Conservation (phyloP, 2,329 filamentous ascomycete genomes). For the Pyricularia sp. region DNA sequence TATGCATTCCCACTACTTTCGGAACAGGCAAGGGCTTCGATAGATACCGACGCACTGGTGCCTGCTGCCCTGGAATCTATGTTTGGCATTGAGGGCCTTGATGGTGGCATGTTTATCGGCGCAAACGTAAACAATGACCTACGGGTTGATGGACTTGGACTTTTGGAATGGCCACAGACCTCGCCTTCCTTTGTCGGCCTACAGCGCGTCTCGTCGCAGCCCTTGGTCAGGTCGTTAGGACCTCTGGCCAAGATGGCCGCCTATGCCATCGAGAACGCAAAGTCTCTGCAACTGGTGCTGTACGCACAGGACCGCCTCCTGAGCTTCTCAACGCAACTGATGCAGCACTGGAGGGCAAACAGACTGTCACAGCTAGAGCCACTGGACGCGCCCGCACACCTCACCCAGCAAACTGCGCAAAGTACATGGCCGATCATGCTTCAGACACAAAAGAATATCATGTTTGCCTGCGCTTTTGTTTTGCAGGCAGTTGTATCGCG, state of each 20-base stretch:
- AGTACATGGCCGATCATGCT: conserved; percentile 64
- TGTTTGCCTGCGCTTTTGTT: conserved; percentile 68
- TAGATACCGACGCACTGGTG: conserved; percentile 21
- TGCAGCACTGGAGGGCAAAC: conserved; percentile 65
- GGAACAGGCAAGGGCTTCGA: background rate
- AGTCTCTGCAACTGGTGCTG: conserved; percentile 14
- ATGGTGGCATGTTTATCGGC: background rate
- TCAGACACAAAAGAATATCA: conserved; percentile 62
- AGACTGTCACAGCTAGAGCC: conserved; percentile 59
- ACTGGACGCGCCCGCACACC: conserved; percentile 39
- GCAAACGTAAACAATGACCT: background rate
- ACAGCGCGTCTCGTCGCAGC: conserved; percentile 47
- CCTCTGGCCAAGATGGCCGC: conserved; percentile 56
- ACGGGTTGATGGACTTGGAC: conserved; percentile 25
- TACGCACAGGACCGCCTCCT: conserved; percentile 48
- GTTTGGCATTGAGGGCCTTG: background rate
- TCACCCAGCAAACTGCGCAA: conserved; percentile 56
- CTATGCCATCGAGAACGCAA: conserved; percentile 49
- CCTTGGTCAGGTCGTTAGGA: conserved; percentile 57
- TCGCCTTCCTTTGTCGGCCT: conserved; percentile 53
- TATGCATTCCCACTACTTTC: conserved; percentile 68
- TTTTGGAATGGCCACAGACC: conserved; percentile 54
- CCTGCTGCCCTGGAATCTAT: conserved; percentile 38
- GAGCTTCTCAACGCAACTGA: conserved; percentile 55
- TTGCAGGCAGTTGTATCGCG: conserved; percentile 67